These are phyloP conservation scores for grape (Vitis vinifera) DNA, from an alignment of 164 flowering plant species.

Conservation along the genomic window DNA sequence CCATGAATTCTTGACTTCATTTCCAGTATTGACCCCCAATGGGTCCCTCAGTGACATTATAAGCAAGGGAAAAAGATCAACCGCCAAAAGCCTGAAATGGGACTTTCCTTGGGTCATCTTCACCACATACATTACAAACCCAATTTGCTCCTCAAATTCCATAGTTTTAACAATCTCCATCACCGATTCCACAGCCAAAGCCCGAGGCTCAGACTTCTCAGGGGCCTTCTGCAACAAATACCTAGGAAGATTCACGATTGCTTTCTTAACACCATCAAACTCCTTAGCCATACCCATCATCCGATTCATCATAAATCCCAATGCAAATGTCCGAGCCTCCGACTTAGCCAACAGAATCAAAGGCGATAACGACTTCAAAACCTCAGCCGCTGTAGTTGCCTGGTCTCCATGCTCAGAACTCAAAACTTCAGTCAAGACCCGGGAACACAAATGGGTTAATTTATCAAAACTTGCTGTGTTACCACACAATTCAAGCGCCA, in stretches of 20 bases:
- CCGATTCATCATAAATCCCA: constrained; percentile 52
- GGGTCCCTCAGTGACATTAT: constrained; percentile 47
- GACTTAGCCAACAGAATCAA: constrained; percentile 58
- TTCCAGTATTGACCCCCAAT: constrained; percentile 28
- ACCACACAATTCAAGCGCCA: constrained; percentile 48
- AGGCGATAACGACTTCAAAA: constrained; percentile 60
- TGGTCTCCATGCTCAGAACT: constrained; percentile 73
- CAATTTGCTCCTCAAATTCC: constrained; percentile 61
- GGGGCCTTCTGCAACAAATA: constrained; percentile 74
- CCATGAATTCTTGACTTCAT: constrained; percentile 42
- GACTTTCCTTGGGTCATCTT: constrained; percentile 77
- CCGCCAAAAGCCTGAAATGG: constrained; percentile 65
- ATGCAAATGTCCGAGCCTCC: constrained; percentile 54
- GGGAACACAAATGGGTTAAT: constrained; percentile 47
- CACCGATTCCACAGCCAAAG: constrained; percentile 77
- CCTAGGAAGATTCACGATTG: constrained; percentile 66
- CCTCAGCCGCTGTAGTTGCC: constrained; percentile 55
- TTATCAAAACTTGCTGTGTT: constrained; percentile 25
- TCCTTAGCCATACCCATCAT: constrained; percentile 42
- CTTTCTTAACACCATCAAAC: constrained; percentile 54
- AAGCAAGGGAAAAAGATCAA: constrained; percentile 62
- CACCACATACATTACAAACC: constrained; percentile 69
- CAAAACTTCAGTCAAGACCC: constrained; percentile 52
- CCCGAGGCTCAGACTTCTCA: constrained; percentile 84
- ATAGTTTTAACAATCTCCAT: constrained; percentile 65